Conservation (phyloP, 352 stramenopile genomes). For the Phytophthora ohioensis region DNA sequence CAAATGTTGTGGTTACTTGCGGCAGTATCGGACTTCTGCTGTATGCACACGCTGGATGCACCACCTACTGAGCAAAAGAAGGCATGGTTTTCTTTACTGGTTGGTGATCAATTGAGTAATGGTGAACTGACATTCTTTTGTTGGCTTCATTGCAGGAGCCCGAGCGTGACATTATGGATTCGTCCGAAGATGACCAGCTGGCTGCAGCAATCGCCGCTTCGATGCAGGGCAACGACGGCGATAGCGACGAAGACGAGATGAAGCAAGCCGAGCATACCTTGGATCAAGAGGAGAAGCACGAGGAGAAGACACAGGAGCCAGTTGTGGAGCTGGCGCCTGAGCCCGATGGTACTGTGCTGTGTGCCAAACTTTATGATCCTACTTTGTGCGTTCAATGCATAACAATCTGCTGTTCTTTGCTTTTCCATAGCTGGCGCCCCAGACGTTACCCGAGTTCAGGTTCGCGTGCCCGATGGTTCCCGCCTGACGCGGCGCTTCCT, state of each 20-base stretch:
- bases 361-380: not conserved
- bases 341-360: slow-evolving; percentile 54
- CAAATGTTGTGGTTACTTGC: not conserved
- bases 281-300: slow-evolving; percentile 45
- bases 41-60: slow-evolving; percentile 55
- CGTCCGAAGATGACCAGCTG: slow-evolving; percentile 81
- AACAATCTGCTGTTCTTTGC: slow-evolving; percentile 14
- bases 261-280: slow-evolving; percentile 41
- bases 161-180: slow-evolving; percentile 55
- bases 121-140: slow-evolving; percentile 1
- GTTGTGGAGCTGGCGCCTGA: slow-evolving; percentile 59
- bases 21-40: slow-evolving; percentile 76
- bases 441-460: slow-evolving; percentile 72
- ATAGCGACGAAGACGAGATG: slow-evolving; percentile 44
- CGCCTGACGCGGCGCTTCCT: slow-evolving; percentile 78
- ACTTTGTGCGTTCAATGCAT: slow-evolving; percentile 8
- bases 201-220: slow-evolving; percentile 84
- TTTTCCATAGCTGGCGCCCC: slow-evolving; percentile 49
- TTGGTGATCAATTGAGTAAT: not conserved
- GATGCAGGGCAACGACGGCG: slow-evolving; percentile 56
- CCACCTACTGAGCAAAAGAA: slow-evolving; percentile 31
- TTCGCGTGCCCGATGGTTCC: slow-evolving; percentile 71
- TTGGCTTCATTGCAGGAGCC: slow-evolving; percentile 21
- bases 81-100: slow-evolving; percentile 5
- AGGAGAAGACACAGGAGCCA: slow-evolving; percentile 50